Percentiles rank a stretch among this genome's conserved stretches.
Conservation (phyloP, 176 grass and related monocot species). For the Cenchrus americanus region DNA sequence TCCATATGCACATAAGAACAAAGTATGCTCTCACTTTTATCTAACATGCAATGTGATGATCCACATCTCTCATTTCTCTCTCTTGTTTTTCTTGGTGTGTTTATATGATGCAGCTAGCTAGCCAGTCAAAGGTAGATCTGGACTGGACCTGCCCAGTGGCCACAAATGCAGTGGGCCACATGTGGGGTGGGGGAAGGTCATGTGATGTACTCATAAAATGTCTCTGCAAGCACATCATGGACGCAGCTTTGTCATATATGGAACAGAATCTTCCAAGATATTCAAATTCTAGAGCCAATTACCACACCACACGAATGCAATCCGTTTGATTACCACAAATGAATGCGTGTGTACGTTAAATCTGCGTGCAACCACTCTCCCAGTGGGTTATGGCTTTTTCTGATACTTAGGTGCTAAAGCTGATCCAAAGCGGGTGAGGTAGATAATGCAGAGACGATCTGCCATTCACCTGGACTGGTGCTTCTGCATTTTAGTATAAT, state of each 20-base stretch:
- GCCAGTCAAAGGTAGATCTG: conserved; percentile 72
- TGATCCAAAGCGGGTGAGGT: not conserved
- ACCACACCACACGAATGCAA: not conserved
- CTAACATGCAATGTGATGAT: conserved; percentile 8
- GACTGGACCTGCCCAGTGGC: conserved; percentile 53
- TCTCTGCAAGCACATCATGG: conserved; percentile 46
- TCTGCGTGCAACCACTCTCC: not conserved
- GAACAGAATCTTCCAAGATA: conserved; percentile 65
- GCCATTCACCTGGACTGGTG: conserved; percentile 27
- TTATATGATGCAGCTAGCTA: conserved; percentile 19
- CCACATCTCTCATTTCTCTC: conserved; percentile 13
- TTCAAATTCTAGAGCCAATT: conserved; percentile 50
- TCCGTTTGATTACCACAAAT: not conserved
- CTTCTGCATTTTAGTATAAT: conserved; percentile 25
- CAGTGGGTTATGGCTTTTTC: conserved; percentile 17
- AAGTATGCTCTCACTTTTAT: not conserved
- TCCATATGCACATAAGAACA: conserved; percentile 1
- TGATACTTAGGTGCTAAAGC: conserved; percentile 9
- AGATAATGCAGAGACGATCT: not conserved
- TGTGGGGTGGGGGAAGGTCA: conserved; percentile 60
- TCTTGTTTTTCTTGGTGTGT: conserved; percentile 14
- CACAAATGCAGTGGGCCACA: conserved; percentile 69
- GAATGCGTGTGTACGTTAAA: not conserved
- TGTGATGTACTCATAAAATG: conserved; percentile 66
- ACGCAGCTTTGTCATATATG: conserved; percentile 57